These are phyloP conservation scores for Diophrys sp. DNA, from an alignment of 73 alveolate genomes.

Conservation along the genomic window DNA sequence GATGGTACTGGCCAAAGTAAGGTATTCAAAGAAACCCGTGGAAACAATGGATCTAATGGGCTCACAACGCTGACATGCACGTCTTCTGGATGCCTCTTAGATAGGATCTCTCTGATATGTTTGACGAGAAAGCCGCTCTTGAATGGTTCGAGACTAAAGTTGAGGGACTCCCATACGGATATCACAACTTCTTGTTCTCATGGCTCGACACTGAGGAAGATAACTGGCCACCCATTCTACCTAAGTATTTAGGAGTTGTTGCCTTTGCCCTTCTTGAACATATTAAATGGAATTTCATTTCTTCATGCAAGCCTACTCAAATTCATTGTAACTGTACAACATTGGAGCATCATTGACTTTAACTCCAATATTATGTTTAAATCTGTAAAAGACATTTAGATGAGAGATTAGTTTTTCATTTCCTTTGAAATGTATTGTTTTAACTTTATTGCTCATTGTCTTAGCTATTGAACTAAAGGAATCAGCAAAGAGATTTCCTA, in stretches of 20 bases:
- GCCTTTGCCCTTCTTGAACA: conserved; percentile 62
- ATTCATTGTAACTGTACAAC: no score
- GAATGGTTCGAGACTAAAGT: conserved; percentile 80
- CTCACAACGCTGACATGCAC: conserved; percentile 41
- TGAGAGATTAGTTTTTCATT: no score
- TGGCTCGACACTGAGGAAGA: conserved; percentile 88
- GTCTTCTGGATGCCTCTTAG: conserved; percentile 41
- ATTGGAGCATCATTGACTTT: no score
- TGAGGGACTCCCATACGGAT: conserved; percentile 94
- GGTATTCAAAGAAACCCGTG: conserved; percentile 60
- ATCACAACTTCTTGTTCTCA: conserved; percentile 90
- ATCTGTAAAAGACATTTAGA: no score
- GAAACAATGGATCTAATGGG: conserved; percentile 63
- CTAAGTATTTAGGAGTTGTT: conserved; percentile 56
- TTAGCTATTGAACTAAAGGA: no score
- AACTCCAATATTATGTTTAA: no score
- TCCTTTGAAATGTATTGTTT: no score
- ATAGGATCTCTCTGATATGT: conserved; percentile 49
- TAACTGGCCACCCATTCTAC: conserved; percentile 81
- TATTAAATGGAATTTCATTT: no score
- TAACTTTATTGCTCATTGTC: no score
- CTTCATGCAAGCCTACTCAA: no score
- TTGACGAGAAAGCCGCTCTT: conserved; percentile 78
- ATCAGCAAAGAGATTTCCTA: no score
- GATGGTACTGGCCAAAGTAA: conserved; percentile 81